These are phyloP conservation scores for Colletotrichum gloeosporioides DNA, from an alignment of 2,329 filamentous ascomycete species.

Conservation along the genomic window DNA sequence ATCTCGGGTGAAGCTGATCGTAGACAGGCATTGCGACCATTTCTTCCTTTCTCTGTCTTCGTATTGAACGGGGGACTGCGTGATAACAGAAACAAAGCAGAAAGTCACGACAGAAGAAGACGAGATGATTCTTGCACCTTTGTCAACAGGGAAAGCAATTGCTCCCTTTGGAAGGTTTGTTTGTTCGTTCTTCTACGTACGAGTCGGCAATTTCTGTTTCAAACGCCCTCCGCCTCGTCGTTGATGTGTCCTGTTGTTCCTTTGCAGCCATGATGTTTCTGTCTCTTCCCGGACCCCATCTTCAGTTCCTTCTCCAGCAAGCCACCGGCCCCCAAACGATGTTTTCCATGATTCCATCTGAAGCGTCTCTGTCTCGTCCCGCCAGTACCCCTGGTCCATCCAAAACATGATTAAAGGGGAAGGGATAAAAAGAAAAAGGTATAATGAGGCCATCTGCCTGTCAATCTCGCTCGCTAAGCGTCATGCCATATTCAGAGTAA, in stretches of 20 bases:
- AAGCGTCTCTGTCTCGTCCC: background rate
- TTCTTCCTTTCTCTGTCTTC: background rate
- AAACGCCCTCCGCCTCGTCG: background rate
- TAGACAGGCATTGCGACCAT: background rate
- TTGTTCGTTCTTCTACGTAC: background rate
- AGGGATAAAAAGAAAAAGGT: background rate
- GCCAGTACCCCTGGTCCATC: background rate
- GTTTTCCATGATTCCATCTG: background rate
- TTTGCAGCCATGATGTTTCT: background rate
- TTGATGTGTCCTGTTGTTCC: background rate
- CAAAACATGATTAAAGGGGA: background rate
- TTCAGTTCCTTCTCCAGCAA: background rate
- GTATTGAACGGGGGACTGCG: background rate
- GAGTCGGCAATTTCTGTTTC: background rate
- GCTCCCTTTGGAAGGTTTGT: background rate
- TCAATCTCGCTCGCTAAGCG: background rate
- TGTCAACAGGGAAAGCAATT: background rate
- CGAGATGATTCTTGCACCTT: background rate
- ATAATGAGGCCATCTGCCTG: background rate
- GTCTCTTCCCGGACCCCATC: background rate
- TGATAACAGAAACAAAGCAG: background rate
- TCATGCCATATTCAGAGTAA: background rate
- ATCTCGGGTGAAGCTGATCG: background rate
- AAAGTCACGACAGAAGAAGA: background rate
- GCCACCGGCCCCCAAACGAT: background rate